Percentiles rank a stretch among this genome's conserved stretches.
Evolutionary conservation across 2,329 filamentous ascomycete genomes (phyloP).

Genomic region (Alternaria sp.): DNA sequence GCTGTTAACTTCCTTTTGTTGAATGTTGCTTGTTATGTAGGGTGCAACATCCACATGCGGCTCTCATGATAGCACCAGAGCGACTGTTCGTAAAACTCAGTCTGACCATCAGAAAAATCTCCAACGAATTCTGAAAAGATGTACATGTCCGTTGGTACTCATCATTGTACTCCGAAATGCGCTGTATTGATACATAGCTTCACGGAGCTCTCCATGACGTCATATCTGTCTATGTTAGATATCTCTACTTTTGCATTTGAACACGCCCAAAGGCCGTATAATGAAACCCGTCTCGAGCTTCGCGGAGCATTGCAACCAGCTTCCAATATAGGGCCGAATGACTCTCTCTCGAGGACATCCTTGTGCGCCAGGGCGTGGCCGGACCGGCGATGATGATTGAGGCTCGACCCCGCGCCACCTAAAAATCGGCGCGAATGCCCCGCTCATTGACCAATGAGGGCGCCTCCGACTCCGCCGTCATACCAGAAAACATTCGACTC

Average conservation of each 20-base stretch:
- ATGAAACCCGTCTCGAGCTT: too few relatives aligned
- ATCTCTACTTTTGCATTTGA: not conserved
- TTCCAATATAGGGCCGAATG: not conserved
- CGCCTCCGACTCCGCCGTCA: slow-evolving; percentile 33
- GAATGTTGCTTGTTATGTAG: too few relatives aligned
- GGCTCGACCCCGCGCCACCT: slow-evolving; percentile 11
- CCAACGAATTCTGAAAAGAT: not conserved
- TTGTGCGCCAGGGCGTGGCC: slow-evolving; percentile 6
- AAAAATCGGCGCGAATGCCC: slow-evolving; percentile 19
- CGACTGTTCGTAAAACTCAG: not conserved
- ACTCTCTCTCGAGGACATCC: not conserved
- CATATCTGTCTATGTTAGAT: not conserved
- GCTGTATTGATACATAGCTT: not conserved
- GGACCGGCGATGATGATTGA: slow-evolving; percentile 13
- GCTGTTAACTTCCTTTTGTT: too few relatives aligned
- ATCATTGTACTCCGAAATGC: not conserved
- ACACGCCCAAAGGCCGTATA: not conserved
- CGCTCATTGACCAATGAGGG: slow-evolving; percentile 34
- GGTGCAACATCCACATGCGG: too few relatives aligned
- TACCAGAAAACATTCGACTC: slow-evolving; percentile 36
- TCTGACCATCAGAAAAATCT: not conserved
- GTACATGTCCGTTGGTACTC: not conserved
- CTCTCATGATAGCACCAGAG: too few relatives aligned
- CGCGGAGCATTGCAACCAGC: not conserved
- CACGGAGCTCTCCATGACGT: not conserved